Base-by-base conservation (phyloP, 805 yeast species). In the Metschnikowia chrysomelidarum region DNA sequence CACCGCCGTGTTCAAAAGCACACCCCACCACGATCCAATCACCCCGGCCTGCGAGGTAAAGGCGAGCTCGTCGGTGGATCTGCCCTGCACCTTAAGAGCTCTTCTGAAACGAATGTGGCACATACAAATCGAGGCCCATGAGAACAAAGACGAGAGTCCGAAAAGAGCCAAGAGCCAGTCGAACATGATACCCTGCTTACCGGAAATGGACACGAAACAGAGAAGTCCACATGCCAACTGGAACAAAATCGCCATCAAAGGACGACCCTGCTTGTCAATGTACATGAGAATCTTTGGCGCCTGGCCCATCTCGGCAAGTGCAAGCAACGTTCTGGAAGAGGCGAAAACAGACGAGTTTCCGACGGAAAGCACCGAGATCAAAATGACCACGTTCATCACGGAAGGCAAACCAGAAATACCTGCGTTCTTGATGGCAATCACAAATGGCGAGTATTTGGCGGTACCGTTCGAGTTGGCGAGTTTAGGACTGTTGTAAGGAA, bases 331-430 rank as follows among this genome's bases (percentile, higher is more conserved):
- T 69, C 91, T 74, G 31, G 88, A 80, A 43, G 80, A 74, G 13
- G 81, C 84, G 55, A 72, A 83, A 24, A 82, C 76, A 2, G 88
- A 76, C 15, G 87, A 76, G 64, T 82, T 83, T 47, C 87, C 88
- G 36, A 82, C 65, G 23, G 71, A 60, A 30, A 66, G 55, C 23
- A 66, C 57, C 2, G 70, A 56, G 10, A 65, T 55, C 34, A 66
- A 51, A 10, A 66, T 67, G 16, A 66, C 55, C 26, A 65, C 70
- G 40, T 66, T 66, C 54, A 66, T 64, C 19, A 66, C 64, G 2
- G 71, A 63, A 7, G 71, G 71, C 37, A 66, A 55, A 3, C 56
- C 71, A 27, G 57, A 54, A 34, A 66, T 66, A 13, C 69, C 65
- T 4, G 67, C 71, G 8, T 53, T 51, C 41, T 59, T 54, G 44